Evolutionary conservation across 1,139 yeast species (phyloP), one percentile per base, ranked within the genome.

Genomic region (Debaryomycetaceae sp.): DNA sequence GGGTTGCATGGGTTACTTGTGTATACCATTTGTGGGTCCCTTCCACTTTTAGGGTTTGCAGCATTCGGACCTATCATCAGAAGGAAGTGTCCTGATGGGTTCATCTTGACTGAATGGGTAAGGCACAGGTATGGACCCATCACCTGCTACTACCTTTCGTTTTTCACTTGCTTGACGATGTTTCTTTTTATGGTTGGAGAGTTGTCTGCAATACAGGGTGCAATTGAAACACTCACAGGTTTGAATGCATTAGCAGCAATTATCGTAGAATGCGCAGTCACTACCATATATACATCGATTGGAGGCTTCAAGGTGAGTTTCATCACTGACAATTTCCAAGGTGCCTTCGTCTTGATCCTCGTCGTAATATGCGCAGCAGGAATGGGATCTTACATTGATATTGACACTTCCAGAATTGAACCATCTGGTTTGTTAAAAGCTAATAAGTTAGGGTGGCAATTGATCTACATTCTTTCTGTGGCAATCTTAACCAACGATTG

Each of bases 41-140:
- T 90, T 41, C 98, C 98, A 3, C 83, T 91, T 65, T 70, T 87
- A 50, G 68, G 89, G 17, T 91, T 91, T 69, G 90, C 95, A 1
- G 75, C 79, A 43, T 68, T 87, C 46, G 97, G 97, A 0, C 97
- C 97, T 0, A 62, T 82, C 9, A 84, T 91, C 49, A 75, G 97
- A 53, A 77, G 71, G 49, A 78, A 78, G 53, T 87, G 96, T 57
- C 97, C 98, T 0, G 82, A 87, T 7, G 98, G 97, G 5, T 91
- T 91, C 60, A 89, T 91, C 37, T 71, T 91, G 52, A 88, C 97
- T n/a, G 97, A 90, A 61, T 91, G 98, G 98, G 95, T 88, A 11
- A 78, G 88, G 58, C 81, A 80, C 38, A 73, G 97, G 50, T 91
- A 75, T 58, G 98, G 97, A 1, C 60, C 74, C 5, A 66, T 84